These are phyloP conservation scores for Colletotrichum somersetense DNA, from an alignment of 2,329 filamentous ascomycete genomes.

Conservation along the genomic window DNA sequence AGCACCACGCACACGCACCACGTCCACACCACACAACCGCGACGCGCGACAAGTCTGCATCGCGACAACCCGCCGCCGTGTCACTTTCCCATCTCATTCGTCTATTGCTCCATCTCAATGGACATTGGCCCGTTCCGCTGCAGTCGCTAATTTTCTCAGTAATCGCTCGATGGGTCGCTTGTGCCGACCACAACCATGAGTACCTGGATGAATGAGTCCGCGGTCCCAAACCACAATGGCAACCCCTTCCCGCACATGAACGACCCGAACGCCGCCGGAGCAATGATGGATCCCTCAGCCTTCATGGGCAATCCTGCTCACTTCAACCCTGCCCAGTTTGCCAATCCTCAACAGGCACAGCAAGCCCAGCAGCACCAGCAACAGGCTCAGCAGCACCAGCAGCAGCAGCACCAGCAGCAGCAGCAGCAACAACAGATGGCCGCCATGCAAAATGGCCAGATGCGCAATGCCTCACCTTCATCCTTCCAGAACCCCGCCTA, in stretches of 20 bases:
- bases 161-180: slow-evolving; percentile 61
- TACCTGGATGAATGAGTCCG: slow-evolving; percentile 79
- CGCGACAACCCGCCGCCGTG: slow-evolving; percentile 53
- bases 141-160: slow-evolving; percentile 61
- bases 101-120: slow-evolving; percentile 56
- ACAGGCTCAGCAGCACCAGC: slow-evolving; percentile 42
- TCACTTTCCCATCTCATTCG: slow-evolving; percentile 53
- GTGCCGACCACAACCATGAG: slow-evolving; percentile 71
- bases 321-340: slow-evolving; percentile 70
- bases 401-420: slow-evolving; percentile 38
- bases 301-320: slow-evolving; percentile 72
- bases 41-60: slow-evolving; percentile 41
- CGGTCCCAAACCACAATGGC: slow-evolving; percentile 77
- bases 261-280: slow-evolving; percentile 67
- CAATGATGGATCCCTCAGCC: slow-evolving; percentile 75
- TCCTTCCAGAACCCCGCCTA: slow-evolving; percentile 83
- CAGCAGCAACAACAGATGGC: slow-evolving; percentile 62
- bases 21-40: slow-evolving; percentile 42
- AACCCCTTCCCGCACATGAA: slow-evolving; percentile 75
- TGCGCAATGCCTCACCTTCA: slow-evolving; percentile 82
- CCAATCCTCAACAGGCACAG: slow-evolving; percentile 60
- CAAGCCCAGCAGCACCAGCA: slow-evolving; percentile 44
- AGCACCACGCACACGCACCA: slow-evolving; percentile 20
- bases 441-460: slow-evolving; percentile 83
- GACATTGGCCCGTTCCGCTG: slow-evolving; percentile 54